Evolutionary conservation across 2,329 filamentous ascomycete genomes (phyloP).

Genomic region (Aspergillus ruber): DNA sequence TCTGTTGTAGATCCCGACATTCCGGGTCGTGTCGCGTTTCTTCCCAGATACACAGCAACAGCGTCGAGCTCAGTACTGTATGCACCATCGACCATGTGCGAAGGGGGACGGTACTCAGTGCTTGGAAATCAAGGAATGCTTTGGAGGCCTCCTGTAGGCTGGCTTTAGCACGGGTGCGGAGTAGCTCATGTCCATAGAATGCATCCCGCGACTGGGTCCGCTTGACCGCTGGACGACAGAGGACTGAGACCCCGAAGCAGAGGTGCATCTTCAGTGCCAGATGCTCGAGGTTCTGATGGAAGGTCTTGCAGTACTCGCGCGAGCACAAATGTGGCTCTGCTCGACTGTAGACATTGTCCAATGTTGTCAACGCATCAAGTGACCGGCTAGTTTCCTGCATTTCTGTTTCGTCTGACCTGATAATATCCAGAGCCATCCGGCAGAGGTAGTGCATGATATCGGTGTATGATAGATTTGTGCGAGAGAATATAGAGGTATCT

Average conservation of each 20-base stretch:
- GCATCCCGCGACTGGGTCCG: slow-evolving; percentile 6
- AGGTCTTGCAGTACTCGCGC: slow-evolving; percentile 27
- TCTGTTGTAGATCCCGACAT: slow-evolving; percentile 23
- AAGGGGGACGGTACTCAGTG: slow-evolving; percentile 23
- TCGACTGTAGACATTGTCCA: slow-evolving; percentile 42
- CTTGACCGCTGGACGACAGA: slow-evolving; percentile 52
- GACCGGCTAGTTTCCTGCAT: slow-evolving; percentile 7
- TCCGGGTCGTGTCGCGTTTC: slow-evolving; percentile 24
- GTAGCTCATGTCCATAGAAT: slow-evolving; percentile 4
- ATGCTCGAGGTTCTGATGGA: slow-evolving; percentile 48
- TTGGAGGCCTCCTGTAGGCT: slow-evolving; percentile 22
- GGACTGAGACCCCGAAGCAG: slow-evolving; percentile 50
- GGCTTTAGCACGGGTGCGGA: slow-evolving; percentile 17
- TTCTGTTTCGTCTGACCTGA: slow-evolving; percentile 39
- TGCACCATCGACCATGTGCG: slow-evolving; percentile 31
- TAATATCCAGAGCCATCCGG: slow-evolving; percentile 21
- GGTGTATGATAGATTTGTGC: slow-evolving; percentile 15
- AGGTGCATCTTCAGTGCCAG: slow-evolving; percentile 51
- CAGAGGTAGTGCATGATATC: slow-evolving; percentile 25
- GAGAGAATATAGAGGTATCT: slow-evolving; percentile 8
- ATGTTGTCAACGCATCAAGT: slow-evolving; percentile 33
- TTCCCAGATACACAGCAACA: slow-evolving; percentile 29
- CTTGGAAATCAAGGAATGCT: slow-evolving; percentile 28
- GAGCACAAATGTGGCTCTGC: slow-evolving; percentile 46
- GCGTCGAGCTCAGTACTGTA: slow-evolving; percentile 26